These are phyloP conservation scores for Aspergillus sp. DNA, from an alignment of 2,329 filamentous ascomycete species.

Conservation along the genomic window DNA sequence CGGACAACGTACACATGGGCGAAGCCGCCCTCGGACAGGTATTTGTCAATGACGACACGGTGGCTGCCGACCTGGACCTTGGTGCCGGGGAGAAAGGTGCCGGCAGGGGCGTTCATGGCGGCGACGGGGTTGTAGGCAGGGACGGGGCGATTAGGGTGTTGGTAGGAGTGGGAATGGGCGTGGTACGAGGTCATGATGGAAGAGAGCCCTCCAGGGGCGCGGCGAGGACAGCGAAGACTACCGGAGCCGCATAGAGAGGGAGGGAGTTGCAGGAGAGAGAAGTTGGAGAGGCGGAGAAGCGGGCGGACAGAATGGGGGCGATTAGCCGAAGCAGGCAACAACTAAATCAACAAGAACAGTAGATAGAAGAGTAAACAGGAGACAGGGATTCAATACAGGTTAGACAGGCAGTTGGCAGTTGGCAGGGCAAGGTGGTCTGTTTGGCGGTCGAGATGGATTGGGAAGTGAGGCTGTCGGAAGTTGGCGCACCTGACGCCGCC, in stretches of 20 bases:
- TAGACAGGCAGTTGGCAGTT: too few relatives aligned
- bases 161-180: constrained; percentile 18
- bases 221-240: constrained; percentile 8
- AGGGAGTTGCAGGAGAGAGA: too few relatives aligned
- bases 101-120: constrained; percentile 46
- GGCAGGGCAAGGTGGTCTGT: too few relatives aligned
- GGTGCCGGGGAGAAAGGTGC: constrained; percentile 85
- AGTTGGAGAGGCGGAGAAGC: too few relatives aligned
- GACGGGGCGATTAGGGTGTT: constrained; percentile 21
- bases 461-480: too few relatives aligned
- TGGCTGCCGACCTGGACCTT: constrained; percentile 95
- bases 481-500: too few relatives aligned
- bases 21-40: constrained; percentile 95
- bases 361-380: too few relatives aligned
- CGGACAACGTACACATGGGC: constrained; percentile 97
- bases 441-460: too few relatives aligned
- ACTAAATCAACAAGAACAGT: too few relatives aligned
- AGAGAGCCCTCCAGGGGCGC: constrained; percentile 18
- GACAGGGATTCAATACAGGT: too few relatives aligned
- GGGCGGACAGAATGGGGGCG: too few relatives aligned
- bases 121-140: constrained; percentile 28
- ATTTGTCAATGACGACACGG: constrained; percentile 88
- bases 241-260: constrained; percentile 17
- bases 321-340: too few relatives aligned
- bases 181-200: constrained; percentile 25